Evolutionary conservation across 441 rosid genomes (phyloP).

Genomic region (Brassica hybrid): DNA sequence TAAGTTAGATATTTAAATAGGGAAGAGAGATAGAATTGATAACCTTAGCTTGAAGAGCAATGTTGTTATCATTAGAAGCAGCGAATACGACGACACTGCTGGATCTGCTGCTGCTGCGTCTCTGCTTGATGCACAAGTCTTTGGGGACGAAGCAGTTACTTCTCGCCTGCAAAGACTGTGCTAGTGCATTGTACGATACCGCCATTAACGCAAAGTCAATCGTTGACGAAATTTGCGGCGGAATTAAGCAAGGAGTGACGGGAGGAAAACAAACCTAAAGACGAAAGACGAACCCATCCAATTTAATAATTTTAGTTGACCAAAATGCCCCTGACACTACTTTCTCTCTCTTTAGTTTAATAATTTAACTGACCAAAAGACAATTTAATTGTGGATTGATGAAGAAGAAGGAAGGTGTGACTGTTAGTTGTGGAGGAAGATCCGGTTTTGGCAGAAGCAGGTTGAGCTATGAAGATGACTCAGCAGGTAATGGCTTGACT

Average conservation of each 20-base stretch:
- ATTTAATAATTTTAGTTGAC: no score
- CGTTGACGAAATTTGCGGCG: conserved; percentile 27
- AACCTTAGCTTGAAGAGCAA: conserved; percentile 49
- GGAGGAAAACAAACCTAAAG: no score
- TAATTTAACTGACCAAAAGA: no score
- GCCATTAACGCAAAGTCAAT: conserved; percentile 41
- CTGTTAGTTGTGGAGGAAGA: no score
- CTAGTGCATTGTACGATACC: conserved; percentile 34
- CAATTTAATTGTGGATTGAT: no score
- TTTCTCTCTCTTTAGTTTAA: no score
- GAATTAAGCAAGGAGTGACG: neutral
- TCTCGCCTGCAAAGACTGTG: conserved; percentile 37
- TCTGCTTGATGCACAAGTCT: conserved; percentile 24
- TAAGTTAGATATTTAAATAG: neutral
- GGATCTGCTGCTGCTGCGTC: conserved; percentile 37
- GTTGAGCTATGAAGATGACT: no score
- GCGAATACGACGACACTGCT: conserved; percentile 40
- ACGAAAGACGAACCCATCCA: no score
- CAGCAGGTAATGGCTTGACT: no score
- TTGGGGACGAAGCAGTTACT: conserved; percentile 32
- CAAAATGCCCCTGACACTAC: no score
- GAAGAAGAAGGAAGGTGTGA: no score
- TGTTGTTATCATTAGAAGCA: conserved; percentile 46
- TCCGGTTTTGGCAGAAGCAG: no score
- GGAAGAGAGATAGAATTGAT: conserved; percentile 1